Base-by-base conservation (phyloP, 2,329 filamentous ascomycete species). In the Fusarium sp. region DNA sequence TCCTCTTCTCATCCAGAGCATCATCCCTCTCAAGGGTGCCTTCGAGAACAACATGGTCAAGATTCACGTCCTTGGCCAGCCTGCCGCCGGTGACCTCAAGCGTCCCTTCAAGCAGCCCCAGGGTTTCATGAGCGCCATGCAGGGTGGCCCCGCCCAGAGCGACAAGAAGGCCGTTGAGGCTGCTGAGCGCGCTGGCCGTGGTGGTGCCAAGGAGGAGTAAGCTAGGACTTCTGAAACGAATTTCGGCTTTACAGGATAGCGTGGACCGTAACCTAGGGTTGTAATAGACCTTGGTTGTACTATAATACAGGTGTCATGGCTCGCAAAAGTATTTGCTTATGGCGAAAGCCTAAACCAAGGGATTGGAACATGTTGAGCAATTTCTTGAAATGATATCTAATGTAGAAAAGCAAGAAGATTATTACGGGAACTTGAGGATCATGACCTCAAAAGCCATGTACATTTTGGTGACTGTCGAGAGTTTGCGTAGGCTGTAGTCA, bases 1-100 rank as follows among this genome's bases (percentile, higher is more conserved):
- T 91, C 96, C 96, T 47, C 93, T 99, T 58, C 88, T 98, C 80
- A 98, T 99, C 87, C 96, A 99, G 90, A 97, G 93, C 83, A 98
- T 99, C 87, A 96, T 99, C 82, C 96, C 96, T 39, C 88, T 98
- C 84, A 99, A 99, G 92, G 90, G 93, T 82, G 96, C 95, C 51
- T 90, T 99, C 84, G 96, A 99, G 89, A 89, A 92, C 86, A 98
- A 98, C 89, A 88, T 98, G 79, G 90, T 96, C 88, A 98, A 98
- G 90, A 96, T 99, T 81, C 93, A 98, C 86, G 78, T 99, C 74
- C 93, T 95, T 75, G 95, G 95, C 80, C 88, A 96, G 84, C 90
- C 96, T 44, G 96, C 96, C 45, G 90, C 87, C 66, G 96, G 96
- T 62, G 96, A 99, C 75, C 90, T 99, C 78, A 96, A 97, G 90